Evolutionary conservation across 371 early-diverging fungal genomes (phyloP).

Genomic region (Actinomucor elegans): DNA sequence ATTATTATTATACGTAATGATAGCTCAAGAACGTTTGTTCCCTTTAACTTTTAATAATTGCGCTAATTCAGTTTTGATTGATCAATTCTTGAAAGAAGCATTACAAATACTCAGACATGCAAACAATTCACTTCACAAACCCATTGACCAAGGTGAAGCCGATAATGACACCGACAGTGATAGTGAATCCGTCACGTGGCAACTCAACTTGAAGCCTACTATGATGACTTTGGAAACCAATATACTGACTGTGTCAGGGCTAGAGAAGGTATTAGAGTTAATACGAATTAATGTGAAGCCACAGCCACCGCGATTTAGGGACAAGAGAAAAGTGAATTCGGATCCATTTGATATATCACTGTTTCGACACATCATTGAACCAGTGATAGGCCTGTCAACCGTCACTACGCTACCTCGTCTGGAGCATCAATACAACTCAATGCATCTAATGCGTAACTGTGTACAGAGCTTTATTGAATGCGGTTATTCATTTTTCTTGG

Average conservation of each 20-base stretch:
- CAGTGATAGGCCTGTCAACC: slow-evolving; percentile 21
- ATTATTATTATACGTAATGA: slow-evolving; percentile 1
- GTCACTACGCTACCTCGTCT: slow-evolving; percentile 6
- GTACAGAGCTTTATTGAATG: slow-evolving; percentile 42
- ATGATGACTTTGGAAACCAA: slow-evolving; percentile 50
- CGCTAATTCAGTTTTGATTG: slow-evolving; percentile 11
- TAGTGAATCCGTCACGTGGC: slow-evolving; percentile 39
- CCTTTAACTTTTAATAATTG: slow-evolving; percentile 11
- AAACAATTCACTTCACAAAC: slow-evolving; percentile 2
- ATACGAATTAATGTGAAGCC: slow-evolving; percentile 44
- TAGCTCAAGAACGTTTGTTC: slow-evolving; percentile 10
- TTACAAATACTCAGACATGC: slow-evolving; percentile 21
- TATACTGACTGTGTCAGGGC: slow-evolving; percentile 43
- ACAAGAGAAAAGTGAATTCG: slow-evolving; percentile 7
- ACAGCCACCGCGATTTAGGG: slow-evolving; percentile 19
- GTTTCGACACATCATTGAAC: slow-evolving; percentile 24
- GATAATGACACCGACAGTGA: slow-evolving; percentile 15
- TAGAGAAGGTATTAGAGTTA: slow-evolving; percentile 47
- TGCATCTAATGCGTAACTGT: slow-evolving; percentile 43
- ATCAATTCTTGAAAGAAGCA: slow-evolving; percentile 28
- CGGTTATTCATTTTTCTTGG: slow-evolving; percentile 38
- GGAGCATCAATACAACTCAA: slow-evolving; percentile 32
- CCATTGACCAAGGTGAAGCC: neutral
- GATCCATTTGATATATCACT: slow-evolving; percentile 18
- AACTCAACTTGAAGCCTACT: slow-evolving; percentile 38